Conservation (phyloP, 768 basidiomycete species). For the Tricholoma matsutake region DNA sequence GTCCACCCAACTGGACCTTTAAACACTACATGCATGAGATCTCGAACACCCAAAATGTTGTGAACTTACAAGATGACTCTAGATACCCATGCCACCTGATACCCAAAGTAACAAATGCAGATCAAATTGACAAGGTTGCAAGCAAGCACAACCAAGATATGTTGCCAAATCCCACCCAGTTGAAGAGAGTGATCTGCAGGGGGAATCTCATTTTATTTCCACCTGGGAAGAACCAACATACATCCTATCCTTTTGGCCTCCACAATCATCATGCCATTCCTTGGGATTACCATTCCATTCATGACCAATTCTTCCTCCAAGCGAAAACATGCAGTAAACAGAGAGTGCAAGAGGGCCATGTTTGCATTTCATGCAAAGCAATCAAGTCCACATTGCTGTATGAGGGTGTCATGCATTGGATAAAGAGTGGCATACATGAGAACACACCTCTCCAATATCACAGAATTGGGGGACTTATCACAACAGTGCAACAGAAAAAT, state of each 20-base stretch:
- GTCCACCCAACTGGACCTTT: no score
- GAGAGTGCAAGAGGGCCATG: not conserved
- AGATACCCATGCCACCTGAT: not conserved
- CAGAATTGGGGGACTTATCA: constrained; percentile 8
- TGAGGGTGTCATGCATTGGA: constrained; percentile 8
- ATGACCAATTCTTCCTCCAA: not conserved
- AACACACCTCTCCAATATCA: constrained; percentile 6
- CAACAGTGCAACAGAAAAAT: not conserved
- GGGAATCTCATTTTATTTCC: not conserved
- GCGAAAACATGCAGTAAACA: not conserved
- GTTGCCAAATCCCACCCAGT: not conserved
- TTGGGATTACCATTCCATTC: constrained; percentile 13
- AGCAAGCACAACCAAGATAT: not conserved
- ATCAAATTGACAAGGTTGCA: not conserved
- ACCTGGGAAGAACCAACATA: no score
- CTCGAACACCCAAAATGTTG: not conserved
- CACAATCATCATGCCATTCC: constrained; percentile 4
- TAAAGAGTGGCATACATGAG: constrained; percentile 6
- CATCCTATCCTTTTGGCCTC: no score
- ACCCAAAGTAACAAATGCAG: not conserved
- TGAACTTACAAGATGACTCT: not conserved
- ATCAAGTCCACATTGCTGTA: constrained; percentile 3
- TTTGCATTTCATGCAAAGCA: constrained; percentile 2
- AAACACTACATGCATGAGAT: not conserved
- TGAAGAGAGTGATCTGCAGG: not conserved